Base-by-base conservation (phyloP, 192 early-diverging fungal genomes). In the Backusella westeae region DNA sequence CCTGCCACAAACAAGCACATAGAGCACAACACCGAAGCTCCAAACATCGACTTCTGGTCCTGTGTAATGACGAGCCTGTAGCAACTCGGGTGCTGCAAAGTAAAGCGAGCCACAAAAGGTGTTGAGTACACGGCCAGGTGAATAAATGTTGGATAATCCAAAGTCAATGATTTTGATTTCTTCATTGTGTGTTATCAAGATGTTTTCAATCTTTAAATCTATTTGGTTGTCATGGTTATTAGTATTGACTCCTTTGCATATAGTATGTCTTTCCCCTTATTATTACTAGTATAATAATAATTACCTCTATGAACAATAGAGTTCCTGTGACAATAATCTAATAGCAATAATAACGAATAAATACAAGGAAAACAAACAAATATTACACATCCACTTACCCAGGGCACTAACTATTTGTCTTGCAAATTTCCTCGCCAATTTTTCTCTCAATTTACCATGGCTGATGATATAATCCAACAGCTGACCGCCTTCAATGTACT, bases 91-190 rank as follows among this genome's bases (percentile, higher is more conserved):
- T 15, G 94, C 93, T 21, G 92, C 93, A 75, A 94, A 96, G 72
- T 94, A 94, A 15, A 94, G 92, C 10, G 87, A 92, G 4, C 89
- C 90, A 52, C 88, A 89, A 71, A 88, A 89, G 0, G 87, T 90
- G 42, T 85, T 82, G 38, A 90, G 72, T 74, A 82, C 77, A 52
- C 80, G 75, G 53, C 83, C 77, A 56, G 82, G 82, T 46, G 85
- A 80, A 42, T 89, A 90, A 26, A 85, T 85, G 83, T 95, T 96
- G n/a, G 91, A 92, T 80, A 96, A 90, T 0, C 95, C 95, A 87
- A 93, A 96, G 82, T 96, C 95, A 70, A 96, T 95, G 67, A 96
- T 93, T 76, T 94, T 94, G 70, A 96, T 93, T 63, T 90, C 88
- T 52, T 87, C 84, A 21, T 87, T 82, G 71, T 92, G 46, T 4